Conservation (phyloP, 2,329 filamentous ascomycete genomes). For the Colletotrichum siamense region DNA sequence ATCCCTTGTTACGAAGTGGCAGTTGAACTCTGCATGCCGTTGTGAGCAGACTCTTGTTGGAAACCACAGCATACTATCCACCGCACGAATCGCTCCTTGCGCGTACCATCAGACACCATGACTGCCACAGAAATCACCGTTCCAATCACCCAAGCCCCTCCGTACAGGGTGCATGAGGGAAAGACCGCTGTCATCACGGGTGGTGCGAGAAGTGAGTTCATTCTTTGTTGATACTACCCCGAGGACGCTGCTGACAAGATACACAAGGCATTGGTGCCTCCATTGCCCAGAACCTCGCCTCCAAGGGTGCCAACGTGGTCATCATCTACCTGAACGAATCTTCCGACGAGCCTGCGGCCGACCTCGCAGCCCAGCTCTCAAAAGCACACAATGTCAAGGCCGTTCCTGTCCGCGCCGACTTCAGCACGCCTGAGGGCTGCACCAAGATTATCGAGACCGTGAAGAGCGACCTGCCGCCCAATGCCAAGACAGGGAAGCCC, state of each 20-base stretch:
- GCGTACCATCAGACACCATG: constrained; percentile 1
- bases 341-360: constrained; percentile 51
- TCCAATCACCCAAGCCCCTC: constrained; percentile 19
- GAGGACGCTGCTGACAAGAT: neutral
- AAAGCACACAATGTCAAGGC: constrained; percentile 54
- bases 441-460: constrained; percentile 45
- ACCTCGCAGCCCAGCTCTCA: constrained; percentile 52
- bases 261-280: constrained; percentile 63
- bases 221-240: neutral
- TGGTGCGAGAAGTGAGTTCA: constrained; percentile 49
- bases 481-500: constrained; percentile 54
- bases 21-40: neutral
- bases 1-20: neutral
- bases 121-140: neutral
- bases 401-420: constrained; percentile 65
- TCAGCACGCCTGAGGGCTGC: constrained; percentile 61
- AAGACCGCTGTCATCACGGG: constrained; percentile 58
- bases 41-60: neutral
- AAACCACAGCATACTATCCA: neutral
- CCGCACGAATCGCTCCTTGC: neutral
- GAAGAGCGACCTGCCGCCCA: constrained; percentile 48
- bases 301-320: constrained; percentile 64
- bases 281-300: constrained; percentile 61
- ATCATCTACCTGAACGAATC: constrained; percentile 65
- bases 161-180: constrained; percentile 40